Conservation (phyloP, 1,284 basidiomycete species). For the Leccinum cinnamomeum region DNA sequence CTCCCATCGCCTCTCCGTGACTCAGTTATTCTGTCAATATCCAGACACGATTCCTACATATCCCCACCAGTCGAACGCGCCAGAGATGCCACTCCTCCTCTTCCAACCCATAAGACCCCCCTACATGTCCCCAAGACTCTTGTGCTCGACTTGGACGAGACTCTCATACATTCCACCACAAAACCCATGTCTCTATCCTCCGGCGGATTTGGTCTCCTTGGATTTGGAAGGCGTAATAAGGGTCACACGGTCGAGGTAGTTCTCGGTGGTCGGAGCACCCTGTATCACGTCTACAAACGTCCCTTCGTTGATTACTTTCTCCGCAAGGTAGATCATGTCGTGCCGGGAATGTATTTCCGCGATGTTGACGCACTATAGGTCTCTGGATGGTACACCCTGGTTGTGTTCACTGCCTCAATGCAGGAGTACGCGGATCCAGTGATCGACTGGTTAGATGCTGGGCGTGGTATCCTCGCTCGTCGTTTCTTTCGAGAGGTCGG, state of each 20-base stretch:
- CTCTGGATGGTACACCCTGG: conserved; percentile 97
- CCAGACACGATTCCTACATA: conserved; percentile 14
- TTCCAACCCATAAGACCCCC: conserved; percentile 56
- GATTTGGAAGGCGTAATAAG: conserved; percentile 61
- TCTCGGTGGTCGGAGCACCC: conserved; percentile 82
- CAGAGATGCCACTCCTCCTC: conserved; percentile 50
- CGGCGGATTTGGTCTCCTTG: conserved; percentile 61
- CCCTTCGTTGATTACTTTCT: conserved; percentile 97
- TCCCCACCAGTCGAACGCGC: conserved; percentile 35
- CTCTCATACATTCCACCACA: conserved; percentile 95
- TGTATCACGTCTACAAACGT: conserved; percentile 98
- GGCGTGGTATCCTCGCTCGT: conserved; percentile 84
- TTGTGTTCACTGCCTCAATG: conserved; percentile 98
- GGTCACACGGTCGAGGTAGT: conserved; percentile 96
- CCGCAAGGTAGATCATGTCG: conserved; percentile 63
- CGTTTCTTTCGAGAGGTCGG: conserved; percentile 91
- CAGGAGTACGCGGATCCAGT: conserved; percentile 99
- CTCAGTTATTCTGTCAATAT: conserved; percentile 20
- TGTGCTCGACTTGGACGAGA: conserved; percentile 96
- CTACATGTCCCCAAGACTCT: conserved; percentile 88
- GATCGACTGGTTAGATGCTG: conserved; percentile 98
- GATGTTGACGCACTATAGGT: conserved; percentile 56
- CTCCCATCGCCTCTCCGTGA: conserved; percentile 24
- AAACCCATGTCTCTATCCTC: conserved; percentile 59
- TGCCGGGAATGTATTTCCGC: neutral